Evolutionary conservation across 768 basidiomycete species (phyloP), one percentile per base, ranked within the genome.

Genomic region (Sporobolomyces pararoseus): DNA sequence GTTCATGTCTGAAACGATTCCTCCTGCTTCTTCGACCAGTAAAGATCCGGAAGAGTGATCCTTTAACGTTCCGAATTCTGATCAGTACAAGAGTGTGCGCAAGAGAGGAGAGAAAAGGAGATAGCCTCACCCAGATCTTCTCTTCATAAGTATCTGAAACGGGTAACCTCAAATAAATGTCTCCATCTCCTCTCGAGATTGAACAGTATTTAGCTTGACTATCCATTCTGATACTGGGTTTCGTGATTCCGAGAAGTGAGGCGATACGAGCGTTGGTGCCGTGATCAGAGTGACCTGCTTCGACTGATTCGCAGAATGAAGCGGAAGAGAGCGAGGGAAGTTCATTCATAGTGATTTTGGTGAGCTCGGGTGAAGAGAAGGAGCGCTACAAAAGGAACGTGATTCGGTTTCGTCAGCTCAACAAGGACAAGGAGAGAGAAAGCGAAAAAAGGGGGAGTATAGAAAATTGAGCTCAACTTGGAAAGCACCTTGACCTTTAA

Each of bases 181-280:
- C 87, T 1, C 92, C 93, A 64, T 95, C 89, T 0, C 94, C 92
- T 49, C 94, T 82, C 7, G 87, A 86, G 19, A 98, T 84, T 76
- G 87, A 87, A 35, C 88, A 86, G 75, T 98, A 98, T 80, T 98
- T 99, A 2, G 93, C 92, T 79, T 97, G 94, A 78, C 89, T 90
- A 78, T 98, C 95, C 93, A 98, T 96, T 25, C 91, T 83, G 21
- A 86, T 82, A 13, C 89, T 87, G 0, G 84, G 78, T 2, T 84
- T 81, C 23, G 86, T 86, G 63, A 96, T 84, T 2, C 84, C 84
- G 31, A 97, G 82, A 7, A 87, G 75, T 37, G 83, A 76, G 0
- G 89, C 86, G 42, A 97, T 88, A 27, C 83, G 83, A 39, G 85
- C 85, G 77, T 89, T 92, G 79, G 91, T 88, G 3, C 65, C 64